Evolutionary conservation across 768 basidiomycete species (phyloP).

Genomic region (Sporobolomyces phaffii): DNA sequence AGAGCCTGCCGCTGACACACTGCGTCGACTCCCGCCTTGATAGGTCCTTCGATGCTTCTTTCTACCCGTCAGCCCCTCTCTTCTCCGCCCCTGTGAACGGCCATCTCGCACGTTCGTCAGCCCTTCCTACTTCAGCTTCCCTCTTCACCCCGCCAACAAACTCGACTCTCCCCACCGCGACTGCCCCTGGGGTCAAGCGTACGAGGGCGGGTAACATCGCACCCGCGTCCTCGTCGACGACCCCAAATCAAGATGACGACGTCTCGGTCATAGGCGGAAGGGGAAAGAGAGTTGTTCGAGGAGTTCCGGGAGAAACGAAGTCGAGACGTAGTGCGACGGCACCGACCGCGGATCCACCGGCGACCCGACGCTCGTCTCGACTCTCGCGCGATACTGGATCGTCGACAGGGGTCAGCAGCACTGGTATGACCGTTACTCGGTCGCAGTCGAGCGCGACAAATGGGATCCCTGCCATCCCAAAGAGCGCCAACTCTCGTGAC

Average conservation of each 20-base stretch:
- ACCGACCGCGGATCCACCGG: conserved; percentile 48
- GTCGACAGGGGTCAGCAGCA: background rate
- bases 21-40: too few species aligned
- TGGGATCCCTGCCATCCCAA: background rate
- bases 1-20: fast-evolving
- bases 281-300: conserved; percentile 10
- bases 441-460: background rate
- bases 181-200: conserved; percentile 34
- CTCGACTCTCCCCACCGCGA: background rate
- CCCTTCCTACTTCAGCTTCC: background rate
- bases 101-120: background rate
- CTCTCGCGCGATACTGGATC: conserved; percentile 44
- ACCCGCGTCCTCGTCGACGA: background rate
- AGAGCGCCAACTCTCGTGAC: conserved; percentile 7
- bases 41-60: conserved; percentile 31
- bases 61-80: conserved; percentile 18
- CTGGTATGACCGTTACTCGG: conserved; percentile 13
- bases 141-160: conserved; percentile 31
- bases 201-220: conserved; percentile 26
- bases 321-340: conserved; percentile 37
- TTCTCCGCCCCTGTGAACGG: conserved; percentile 2
- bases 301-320: conserved; percentile 12
- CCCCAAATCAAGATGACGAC: background rate
- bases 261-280: background rate
- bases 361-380: conserved; percentile 67